Percentiles rank a stretch among this genome's conserved stretches.
Evolutionary conservation across 768 basidiomycete species (phyloP).

Genomic region (Tulasnella sp.): DNA sequence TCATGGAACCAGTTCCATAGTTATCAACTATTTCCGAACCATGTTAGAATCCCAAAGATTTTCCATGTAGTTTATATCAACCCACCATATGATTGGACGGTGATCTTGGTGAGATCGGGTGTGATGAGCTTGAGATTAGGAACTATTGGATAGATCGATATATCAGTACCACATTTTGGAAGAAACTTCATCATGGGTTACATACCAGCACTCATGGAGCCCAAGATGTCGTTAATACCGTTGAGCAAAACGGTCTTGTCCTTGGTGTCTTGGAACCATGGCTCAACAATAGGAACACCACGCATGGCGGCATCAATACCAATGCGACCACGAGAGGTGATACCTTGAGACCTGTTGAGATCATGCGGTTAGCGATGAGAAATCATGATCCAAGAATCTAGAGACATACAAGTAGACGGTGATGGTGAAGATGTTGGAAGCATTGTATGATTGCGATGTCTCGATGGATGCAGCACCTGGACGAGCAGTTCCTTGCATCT

Average conservation of each 20-base stretch:
- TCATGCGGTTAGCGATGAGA: not conserved
- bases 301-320: conserved; percentile 40
- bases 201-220: conserved; percentile 25
- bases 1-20: conserved; percentile 27
- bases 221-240: conserved; percentile 38
- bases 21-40: conserved; percentile 26
- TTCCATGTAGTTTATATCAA: not conserved
- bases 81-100: conserved; percentile 33
- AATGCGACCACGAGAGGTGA: conserved; percentile 49
- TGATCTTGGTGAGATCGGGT: conserved; percentile 45
- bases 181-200: not conserved
- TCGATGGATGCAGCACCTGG: conserved; percentile 44
- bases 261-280: conserved; percentile 46
- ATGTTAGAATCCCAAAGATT: not conserved
- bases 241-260: conserved; percentile 41
- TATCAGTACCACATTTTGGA: conserved; percentile 23
- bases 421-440: conserved; percentile 43
- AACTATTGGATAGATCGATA: conserved; percentile 25
- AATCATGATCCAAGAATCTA: not conserved
- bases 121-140: conserved; percentile 42
- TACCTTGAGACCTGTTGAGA: conserved; percentile 37
- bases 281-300: conserved; percentile 36
- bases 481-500: conserved; percentile 49
- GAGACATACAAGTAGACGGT: conserved; percentile 42
- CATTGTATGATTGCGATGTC: conserved; percentile 40